Conservation (phyloP, 306 rosid species). For the Arachis hypogaea region DNA sequence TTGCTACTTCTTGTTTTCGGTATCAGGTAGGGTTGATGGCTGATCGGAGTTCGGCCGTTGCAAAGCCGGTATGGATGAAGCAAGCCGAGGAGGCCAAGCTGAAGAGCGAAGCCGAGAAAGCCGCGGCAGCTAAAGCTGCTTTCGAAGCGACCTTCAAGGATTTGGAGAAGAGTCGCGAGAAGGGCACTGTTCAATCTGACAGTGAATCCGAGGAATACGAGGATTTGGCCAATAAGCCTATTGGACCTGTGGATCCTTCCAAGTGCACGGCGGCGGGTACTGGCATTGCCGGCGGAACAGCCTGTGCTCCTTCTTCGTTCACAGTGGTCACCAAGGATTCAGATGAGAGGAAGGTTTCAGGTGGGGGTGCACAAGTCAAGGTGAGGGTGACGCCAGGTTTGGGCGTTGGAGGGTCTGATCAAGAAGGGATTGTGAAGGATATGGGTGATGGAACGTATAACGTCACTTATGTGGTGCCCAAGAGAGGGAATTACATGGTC, state of each 20-base stretch:
- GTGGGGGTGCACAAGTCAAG: constrained; percentile 75
- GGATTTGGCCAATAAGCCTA: constrained; percentile 75
- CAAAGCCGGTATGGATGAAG: constrained; percentile 93
- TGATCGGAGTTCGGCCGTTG: constrained; percentile 71
- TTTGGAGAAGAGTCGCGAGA: constrained; percentile 62
- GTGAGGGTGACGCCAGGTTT: constrained; percentile 82
- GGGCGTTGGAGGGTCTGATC: constrained; percentile 96
- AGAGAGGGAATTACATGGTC: constrained; percentile 98
- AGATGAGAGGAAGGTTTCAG: constrained; percentile 80
- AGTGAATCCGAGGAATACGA: constrained; percentile 88
- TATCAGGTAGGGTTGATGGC: constrained; percentile 62
- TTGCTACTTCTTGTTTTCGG: not conserved
- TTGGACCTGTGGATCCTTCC: constrained; percentile 87
- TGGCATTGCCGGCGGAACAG: constrained; percentile 91
- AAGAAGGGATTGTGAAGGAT: constrained; percentile 94
- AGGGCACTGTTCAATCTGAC: constrained; percentile 62
- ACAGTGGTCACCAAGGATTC: constrained; percentile 78
- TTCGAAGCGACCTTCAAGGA: constrained; percentile 94
- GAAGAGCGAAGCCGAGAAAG: constrained; percentile 92
- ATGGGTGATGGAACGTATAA: constrained; percentile 93
- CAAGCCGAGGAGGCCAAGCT: constrained; percentile 96
- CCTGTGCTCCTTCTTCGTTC: constrained; percentile 82
- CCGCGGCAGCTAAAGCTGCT: constrained; percentile 95
- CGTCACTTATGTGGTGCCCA: constrained; percentile 90
- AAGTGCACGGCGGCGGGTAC: constrained; percentile 88